Evolutionary conservation across 495 filamentous ascomycete species (phyloP).

Genomic region (Talaromyces thailandensis): DNA sequence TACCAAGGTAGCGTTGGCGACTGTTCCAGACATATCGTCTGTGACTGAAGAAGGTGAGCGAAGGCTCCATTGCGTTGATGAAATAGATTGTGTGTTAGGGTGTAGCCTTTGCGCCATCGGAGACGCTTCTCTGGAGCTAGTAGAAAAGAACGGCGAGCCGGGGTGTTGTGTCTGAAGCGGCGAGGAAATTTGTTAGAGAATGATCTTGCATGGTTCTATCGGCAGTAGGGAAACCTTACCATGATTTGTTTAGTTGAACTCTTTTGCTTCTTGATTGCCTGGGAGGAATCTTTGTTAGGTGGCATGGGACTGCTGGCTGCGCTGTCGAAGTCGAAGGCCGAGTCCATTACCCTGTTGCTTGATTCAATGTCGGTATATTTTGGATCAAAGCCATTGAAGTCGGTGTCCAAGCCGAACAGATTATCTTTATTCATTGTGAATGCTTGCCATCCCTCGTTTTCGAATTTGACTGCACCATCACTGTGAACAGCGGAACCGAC

Average conservation of each 20-base stretch:
- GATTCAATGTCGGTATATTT: constrained; percentile 40
- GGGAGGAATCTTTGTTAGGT: constrained; percentile 28
- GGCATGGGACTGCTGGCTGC: constrained; percentile 57
- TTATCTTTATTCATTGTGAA: constrained; percentile 31
- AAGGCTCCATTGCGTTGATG: constrained; percentile 37
- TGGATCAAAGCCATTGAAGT: constrained; percentile 21
- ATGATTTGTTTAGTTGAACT: constrained; percentile 17
- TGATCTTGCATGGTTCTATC: neutral
- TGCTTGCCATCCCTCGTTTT: constrained; percentile 33
- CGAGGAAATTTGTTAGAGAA: constrained; percentile 7
- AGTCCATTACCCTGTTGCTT: constrained; percentile 54
- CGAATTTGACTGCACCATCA: constrained; percentile 25
- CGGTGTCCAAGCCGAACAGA: constrained; percentile 30
- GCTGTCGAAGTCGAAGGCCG: constrained; percentile 62
- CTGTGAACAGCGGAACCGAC: constrained; percentile 32
- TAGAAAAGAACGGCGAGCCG: constrained; percentile 22
- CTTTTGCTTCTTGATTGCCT: constrained; percentile 18
- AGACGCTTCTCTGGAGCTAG: constrained; percentile 39
- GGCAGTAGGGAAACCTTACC: constrained; percentile 4
- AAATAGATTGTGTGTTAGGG: constrained; percentile 35
- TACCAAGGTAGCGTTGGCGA: constrained; percentile 31
- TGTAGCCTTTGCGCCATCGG: constrained; percentile 30
- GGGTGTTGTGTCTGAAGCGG: constrained; percentile 14
- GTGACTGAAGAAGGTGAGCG: constrained; percentile 44
- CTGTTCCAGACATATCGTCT: constrained; percentile 36